Percentiles rank a stretch among this genome's conserved stretches.
These are phyloP conservation scores for Alternaria panax DNA, from an alignment of 2,329 filamentous ascomycete genomes.

Conservation along the genomic window DNA sequence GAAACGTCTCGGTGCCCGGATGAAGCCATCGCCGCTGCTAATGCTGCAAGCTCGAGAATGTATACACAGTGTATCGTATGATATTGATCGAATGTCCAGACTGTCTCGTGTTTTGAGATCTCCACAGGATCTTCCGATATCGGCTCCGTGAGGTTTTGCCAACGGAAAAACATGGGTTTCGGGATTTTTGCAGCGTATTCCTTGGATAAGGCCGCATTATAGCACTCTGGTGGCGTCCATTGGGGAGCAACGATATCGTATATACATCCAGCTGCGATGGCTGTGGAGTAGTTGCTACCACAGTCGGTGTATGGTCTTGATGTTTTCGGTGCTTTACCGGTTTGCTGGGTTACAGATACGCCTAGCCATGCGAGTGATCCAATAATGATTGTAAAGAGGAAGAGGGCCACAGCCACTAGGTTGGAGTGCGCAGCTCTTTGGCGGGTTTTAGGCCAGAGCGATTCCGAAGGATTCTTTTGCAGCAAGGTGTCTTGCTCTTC, in stretches of 20 bases:
- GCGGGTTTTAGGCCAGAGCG: not conserved
- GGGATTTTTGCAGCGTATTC: not conserved
- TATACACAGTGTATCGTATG: conserved; percentile 9
- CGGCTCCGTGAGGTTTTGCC: not conserved
- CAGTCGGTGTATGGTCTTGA: not conserved
- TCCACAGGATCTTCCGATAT: not conserved
- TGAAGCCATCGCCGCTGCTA: conserved; percentile 4
- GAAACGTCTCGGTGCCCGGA: conserved; percentile 7
- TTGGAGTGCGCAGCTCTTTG: not conserved
- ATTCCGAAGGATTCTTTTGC: not conserved
- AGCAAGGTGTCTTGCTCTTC: not conserved
- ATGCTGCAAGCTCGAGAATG: conserved; percentile 8
- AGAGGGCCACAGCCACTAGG: not conserved
- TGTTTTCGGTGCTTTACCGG: not conserved
- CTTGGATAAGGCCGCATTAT: not conserved
- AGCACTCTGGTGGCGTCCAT: not conserved
- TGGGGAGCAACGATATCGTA: not conserved
- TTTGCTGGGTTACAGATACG: not conserved
- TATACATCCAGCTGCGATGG: not conserved
- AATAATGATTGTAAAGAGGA: not conserved
- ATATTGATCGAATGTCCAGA: not conserved
- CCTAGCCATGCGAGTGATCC: not conserved
- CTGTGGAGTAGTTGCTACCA: not conserved
- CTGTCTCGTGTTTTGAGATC: not conserved
- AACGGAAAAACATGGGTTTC: not conserved